Conservation (phyloP, 805 yeast genomes). For the Teunomyces gatunensis region DNA sequence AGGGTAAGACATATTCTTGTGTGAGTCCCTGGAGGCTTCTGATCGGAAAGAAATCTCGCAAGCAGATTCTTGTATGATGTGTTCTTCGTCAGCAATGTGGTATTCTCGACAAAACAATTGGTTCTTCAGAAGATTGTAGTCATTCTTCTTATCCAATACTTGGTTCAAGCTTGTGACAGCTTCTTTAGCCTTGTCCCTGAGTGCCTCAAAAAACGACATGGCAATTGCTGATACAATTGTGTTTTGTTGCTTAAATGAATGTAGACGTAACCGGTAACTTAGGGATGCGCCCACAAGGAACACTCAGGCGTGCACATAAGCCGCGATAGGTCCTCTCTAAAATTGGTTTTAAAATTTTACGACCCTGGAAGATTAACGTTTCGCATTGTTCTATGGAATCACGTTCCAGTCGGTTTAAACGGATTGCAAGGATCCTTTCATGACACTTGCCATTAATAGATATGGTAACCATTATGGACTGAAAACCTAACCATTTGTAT, state of each 20-base stretch:
- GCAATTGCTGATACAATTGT: constrained; percentile 3
- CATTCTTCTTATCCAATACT: constrained; percentile 41
- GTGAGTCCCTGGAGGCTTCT: constrained; percentile 20
- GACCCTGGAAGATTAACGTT: not conserved
- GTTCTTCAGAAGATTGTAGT: constrained; percentile 55
- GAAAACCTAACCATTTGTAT: no score
- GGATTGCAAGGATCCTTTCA: not conserved
- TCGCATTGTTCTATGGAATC: not conserved
- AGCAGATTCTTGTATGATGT: constrained; percentile 59
- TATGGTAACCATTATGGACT: no score
- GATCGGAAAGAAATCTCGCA: constrained; percentile 51
- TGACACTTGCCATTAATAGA: not conserved
- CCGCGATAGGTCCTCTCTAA: not conserved
- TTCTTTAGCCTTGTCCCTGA: constrained; percentile 46
- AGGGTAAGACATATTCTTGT: constrained; percentile 26
- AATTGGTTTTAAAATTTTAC: not conserved
- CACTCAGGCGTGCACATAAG: constrained; percentile 1
- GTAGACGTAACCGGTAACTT: constrained; percentile 1
- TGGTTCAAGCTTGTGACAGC: constrained; percentile 46
- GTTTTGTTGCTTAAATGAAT: not conserved
- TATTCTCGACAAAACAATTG: constrained; percentile 68
- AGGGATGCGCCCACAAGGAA: constrained; percentile 4
- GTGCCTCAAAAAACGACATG: constrained; percentile 52
- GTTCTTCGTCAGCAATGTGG: constrained; percentile 69
- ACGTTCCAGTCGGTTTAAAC: not conserved